Base-by-base conservation (phyloP, 2,329 filamentous ascomycete genomes). In the Cladosporium phlei region DNA sequence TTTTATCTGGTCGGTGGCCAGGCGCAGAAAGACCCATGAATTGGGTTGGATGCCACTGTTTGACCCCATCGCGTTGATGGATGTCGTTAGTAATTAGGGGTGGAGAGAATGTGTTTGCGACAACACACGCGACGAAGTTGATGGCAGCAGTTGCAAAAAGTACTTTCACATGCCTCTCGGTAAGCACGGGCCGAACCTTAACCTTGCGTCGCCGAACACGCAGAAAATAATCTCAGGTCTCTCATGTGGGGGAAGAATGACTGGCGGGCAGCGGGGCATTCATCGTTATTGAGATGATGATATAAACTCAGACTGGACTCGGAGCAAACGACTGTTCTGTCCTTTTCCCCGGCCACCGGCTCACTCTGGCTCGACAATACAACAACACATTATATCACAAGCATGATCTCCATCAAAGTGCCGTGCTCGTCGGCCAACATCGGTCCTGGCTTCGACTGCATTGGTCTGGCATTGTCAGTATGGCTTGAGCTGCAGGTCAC, bases 381-480 rank as follows among this genome's bases (percentile, higher is more conserved):
- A 21, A 2, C 37, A 11, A 11, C 16, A 22, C n/a, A n/a, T n/a
- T n/a, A n/a, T n/a, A 25, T 39, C 44, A 35, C 33, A 38, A 48
- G 28, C 32, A 48, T 48, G 46, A 48, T 43, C 17, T 42, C 46
- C 11, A 48, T 48, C 46, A 48, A 59, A 70, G 88, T 88, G 52
- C 91, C 91, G 55, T 94, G 88, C 73, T 97, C 91, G 51, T 96
- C 90, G 52, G 91, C 91, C 71, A 97, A 97, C 75, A 96, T 97
- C 64, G 91, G 88, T 57, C 91, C 91, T 38, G 91, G 91, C 49
- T 98, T 97, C 76, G 91, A 98, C 74, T 91, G 96, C 60, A 95
- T 97, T 66, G 88, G 93, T 57, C 83, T 98, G 52, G 91, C 91
- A 7, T 78, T 98, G 57, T 95, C 89, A 55, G 83, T 96, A 67